Evolutionary conservation across 805 yeast species (phyloP).

Genomic region (Candida qinlingensis): DNA sequence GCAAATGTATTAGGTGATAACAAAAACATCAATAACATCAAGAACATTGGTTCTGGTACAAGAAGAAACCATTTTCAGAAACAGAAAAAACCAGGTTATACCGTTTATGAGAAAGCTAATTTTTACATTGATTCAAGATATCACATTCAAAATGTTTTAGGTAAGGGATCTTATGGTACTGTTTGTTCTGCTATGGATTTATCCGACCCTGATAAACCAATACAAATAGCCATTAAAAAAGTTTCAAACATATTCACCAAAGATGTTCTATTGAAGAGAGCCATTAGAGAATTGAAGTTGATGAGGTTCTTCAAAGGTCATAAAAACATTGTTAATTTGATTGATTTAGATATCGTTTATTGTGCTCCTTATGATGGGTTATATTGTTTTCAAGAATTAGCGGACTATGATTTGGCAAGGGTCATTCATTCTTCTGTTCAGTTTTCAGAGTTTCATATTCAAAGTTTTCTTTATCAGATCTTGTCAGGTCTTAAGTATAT

Average conservation of each 20-base stretch:
- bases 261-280: slow-evolving; percentile 67
- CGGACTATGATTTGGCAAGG: slow-evolving; percentile 74
- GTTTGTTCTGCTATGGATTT: slow-evolving; percentile 71
- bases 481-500: slow-evolving; percentile 83
- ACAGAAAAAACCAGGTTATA: slow-evolving; percentile 20
- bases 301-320: slow-evolving; percentile 85
- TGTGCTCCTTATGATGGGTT: slow-evolving; percentile 74
- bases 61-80: slow-evolving; percentile 2
- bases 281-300: slow-evolving; percentile 75
- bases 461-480: slow-evolving; percentile 72
- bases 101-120: slow-evolving; percentile 45
- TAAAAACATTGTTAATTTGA: slow-evolving; percentile 63
- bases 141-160: slow-evolving; percentile 51
- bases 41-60: slow-evolving; percentile 5
- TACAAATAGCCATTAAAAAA: slow-evolving; percentile 71
- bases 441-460: slow-evolving; percentile 79
- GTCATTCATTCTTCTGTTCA: slow-evolving; percentile 76
- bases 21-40: slow-evolving; percentile 7
- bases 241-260: slow-evolving; percentile 64
- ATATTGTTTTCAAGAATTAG: slow-evolving; percentile 82
- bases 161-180: slow-evolving; percentile 83
- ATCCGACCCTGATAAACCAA: slow-evolving; percentile 25
- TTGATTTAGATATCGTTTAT: slow-evolving; percentile 69
- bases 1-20: slow-evolving; percentile 9
- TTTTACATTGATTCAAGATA: slow-evolving; percentile 63